Conservation (phyloP, 345 rosid species). For the Populus davidiana region DNA sequence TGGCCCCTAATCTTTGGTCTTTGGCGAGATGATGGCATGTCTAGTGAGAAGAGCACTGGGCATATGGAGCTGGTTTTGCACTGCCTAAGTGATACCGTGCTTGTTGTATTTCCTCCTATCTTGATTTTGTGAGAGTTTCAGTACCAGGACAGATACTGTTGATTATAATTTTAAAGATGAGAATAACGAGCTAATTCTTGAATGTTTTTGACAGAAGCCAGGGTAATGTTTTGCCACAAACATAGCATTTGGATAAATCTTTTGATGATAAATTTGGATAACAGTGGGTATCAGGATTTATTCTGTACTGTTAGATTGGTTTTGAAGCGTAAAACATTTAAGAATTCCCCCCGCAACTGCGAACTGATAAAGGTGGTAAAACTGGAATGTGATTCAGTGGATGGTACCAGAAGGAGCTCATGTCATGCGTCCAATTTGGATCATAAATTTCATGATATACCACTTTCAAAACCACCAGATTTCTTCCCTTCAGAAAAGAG, state of each 20-base stretch:
- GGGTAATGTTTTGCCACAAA: neutral
- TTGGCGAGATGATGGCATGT: conserved; percentile 8
- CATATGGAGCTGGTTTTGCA: conserved; percentile 18
- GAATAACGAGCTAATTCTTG: conserved; percentile 15
- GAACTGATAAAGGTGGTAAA: neutral
- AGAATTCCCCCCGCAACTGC: neutral
- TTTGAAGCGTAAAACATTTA: neutral
- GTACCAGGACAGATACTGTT: neutral
- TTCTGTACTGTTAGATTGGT: neutral
- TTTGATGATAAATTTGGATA: neutral
- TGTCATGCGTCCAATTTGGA: neutral
- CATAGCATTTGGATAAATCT: neutral
- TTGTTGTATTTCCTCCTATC: conserved; percentile 22
- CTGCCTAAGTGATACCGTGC: neutral
- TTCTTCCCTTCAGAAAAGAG: neutral
- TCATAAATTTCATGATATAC: neutral
- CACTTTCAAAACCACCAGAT: neutral
- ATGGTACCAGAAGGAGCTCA: neutral
- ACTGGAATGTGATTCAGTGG: neutral
- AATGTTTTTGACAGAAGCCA: conserved; percentile 11
- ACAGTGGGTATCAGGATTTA: neutral
- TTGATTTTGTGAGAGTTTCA: conserved; percentile 8
- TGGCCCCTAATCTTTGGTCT: conserved; percentile 2
- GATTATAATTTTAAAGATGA: conserved; percentile 6
- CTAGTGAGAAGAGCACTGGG: conserved; percentile 8